A percentile compares a stretch with the other conserved stretches of the same genome.
phyloP scores from a whole-genome alignment of 2,329 filamentous ascomycete genomes.

The Ilyonectria destructans region DNA sequence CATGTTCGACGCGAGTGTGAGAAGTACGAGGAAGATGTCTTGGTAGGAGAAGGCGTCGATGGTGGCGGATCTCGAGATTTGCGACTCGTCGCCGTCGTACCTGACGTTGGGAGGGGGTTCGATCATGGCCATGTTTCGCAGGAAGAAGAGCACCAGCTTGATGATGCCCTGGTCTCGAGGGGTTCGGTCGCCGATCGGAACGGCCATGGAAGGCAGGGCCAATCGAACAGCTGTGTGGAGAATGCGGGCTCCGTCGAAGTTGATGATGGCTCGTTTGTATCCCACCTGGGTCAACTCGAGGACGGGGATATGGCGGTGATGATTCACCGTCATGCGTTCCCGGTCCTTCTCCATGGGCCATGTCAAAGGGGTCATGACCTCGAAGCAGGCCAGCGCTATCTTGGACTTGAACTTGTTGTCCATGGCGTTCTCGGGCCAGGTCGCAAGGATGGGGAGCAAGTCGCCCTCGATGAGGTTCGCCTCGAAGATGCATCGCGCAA shows the following conservation, averaged over 20 bases:
- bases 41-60: conserved; percentile 93
- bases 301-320: conserved; percentile 92
- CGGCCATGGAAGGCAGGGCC: conserved; percentile 88
- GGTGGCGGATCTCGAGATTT: conserved; percentile 88
- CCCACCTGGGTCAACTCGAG: conserved; percentile 88
- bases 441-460: conserved; percentile 88
- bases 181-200: conserved; percentile 82
- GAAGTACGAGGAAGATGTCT: conserved; percentile 87
- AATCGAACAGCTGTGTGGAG: conserved; percentile 86
- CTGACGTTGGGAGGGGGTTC: conserved; percentile 80
- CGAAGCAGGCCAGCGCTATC: conserved; percentile 87
- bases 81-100: conserved; percentile 89
- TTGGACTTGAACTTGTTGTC: conserved; percentile 84
- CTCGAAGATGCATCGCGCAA: conserved; percentile 92
- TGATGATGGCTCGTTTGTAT: conserved; percentile 92
- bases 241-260: conserved; percentile 83
- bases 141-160: conserved; percentile 89
- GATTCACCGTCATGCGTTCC: conserved; percentile 90
- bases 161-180: conserved; percentile 92
- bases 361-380: conserved; percentile 92
- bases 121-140: conserved; percentile 92
- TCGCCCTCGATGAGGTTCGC: conserved; percentile 94
- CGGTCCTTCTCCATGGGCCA: conserved; percentile 91
- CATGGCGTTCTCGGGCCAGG: conserved; percentile 82
- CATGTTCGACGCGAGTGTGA: conserved; percentile 93